A percentile compares a stretch with the other conserved stretches of the same genome.
Conservation (phyloP, 345 rosid genomes). For the Euphorbia pulcherrima region DNA sequence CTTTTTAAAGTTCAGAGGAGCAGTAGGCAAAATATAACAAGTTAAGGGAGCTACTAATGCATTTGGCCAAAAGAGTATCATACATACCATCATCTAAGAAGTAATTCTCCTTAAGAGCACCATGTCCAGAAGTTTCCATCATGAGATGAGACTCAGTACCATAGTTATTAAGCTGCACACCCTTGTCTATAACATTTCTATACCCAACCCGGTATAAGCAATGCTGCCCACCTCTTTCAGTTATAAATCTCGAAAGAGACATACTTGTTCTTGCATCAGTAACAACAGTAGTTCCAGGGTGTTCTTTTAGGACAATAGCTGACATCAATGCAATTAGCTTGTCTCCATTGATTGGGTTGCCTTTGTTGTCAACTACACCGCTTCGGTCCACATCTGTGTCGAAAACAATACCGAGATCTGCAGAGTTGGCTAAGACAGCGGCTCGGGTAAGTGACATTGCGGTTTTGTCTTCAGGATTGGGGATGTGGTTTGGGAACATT, state of each 20-base stretch:
- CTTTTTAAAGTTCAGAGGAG: too few relatives aligned
- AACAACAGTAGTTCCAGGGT: constrained; percentile 72
- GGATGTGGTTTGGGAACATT: constrained; percentile 91
- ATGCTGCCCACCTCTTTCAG: constrained; percentile 71
- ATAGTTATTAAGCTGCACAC: constrained; percentile 65
- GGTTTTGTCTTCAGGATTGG: constrained; percentile 79
- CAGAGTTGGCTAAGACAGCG: constrained; percentile 63
- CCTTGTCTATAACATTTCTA: constrained; percentile 87
- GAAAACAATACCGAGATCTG: constrained; percentile 90
- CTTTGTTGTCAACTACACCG: constrained; percentile 73
- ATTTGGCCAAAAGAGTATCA: too few relatives aligned
- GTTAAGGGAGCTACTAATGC: too few relatives aligned
- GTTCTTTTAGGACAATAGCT: constrained; percentile 71
- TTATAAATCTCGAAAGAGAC: constrained; percentile 63
- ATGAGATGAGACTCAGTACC: constrained; percentile 80
- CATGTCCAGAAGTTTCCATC: constrained; percentile 99
- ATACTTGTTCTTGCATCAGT: constrained; percentile 92
- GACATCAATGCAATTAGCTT: constrained; percentile 87
- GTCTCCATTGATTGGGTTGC: constrained; percentile 87
- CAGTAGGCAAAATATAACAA: too few relatives aligned
- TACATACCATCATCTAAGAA: constrained; percentile 80
- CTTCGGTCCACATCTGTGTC: constrained; percentile 95
- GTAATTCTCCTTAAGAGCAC: constrained; percentile 88
- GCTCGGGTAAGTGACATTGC: constrained; percentile 85
- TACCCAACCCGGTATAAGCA: constrained; percentile 91